Evolutionary conservation across 108 stramenopile genomes (phyloP).

Genomic region (Cyclotella kingstonii): DNA sequence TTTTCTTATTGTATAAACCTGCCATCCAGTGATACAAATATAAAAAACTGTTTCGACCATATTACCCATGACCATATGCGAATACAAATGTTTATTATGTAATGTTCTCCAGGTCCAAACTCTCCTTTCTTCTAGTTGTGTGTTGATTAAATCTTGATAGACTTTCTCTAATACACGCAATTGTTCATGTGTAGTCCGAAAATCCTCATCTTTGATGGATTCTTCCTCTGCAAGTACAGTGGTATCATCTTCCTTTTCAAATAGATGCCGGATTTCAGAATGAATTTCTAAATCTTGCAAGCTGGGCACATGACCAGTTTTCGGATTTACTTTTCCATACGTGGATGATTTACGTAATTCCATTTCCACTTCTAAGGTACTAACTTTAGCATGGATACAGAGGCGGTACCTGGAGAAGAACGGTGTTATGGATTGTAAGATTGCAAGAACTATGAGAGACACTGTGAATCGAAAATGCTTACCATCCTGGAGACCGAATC

Average conservation of each 20-base stretch:
- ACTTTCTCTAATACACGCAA: slow-evolving; percentile 62
- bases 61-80: slow-evolving; percentile 76
- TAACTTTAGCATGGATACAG: slow-evolving; percentile 54
- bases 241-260: slow-evolving; percentile 56
- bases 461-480: slow-evolving; percentile 1
- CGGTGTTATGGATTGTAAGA: neutral
- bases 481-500: slow-evolving; percentile 58
- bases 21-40: slow-evolving; percentile 75
- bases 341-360: slow-evolving; percentile 74
- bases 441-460: too few relatives aligned
- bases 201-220: slow-evolving; percentile 77
- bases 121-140: slow-evolving; percentile 75
- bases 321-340: slow-evolving; percentile 55
- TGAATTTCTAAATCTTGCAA: slow-evolving; percentile 51
- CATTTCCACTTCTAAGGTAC: slow-evolving; percentile 68
- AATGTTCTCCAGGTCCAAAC: slow-evolving; percentile 53
- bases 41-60: slow-evolving; percentile 75
- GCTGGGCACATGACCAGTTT: slow-evolving; percentile 63
- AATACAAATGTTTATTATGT: slow-evolving; percentile 80
- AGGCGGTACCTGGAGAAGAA: slow-evolving; percentile 47
- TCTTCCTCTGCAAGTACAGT: slow-evolving; percentile 45
- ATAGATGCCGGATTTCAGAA: slow-evolving; percentile 58
- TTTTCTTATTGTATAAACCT: slow-evolving; percentile 80
- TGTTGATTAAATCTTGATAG: slow-evolving; percentile 66
- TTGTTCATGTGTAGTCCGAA: slow-evolving; percentile 54